Base-by-base conservation (phyloP, 352 stramenopile genomes). In the Globisporangium alternatum region DNA sequence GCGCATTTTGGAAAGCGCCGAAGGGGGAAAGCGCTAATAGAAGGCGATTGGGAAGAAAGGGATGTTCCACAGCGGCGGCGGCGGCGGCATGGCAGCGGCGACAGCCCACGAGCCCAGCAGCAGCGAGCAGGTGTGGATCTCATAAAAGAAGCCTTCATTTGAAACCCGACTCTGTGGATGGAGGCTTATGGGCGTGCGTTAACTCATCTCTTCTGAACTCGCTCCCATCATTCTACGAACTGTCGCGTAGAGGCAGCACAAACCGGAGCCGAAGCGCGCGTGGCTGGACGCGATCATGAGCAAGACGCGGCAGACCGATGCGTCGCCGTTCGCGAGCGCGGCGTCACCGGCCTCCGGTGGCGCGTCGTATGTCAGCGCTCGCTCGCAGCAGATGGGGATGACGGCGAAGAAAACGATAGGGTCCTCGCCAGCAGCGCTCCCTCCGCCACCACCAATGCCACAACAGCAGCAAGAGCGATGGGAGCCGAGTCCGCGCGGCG, bases 271-370 rank as follows among this genome's bases (percentile, higher is more conserved):
- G 6, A 90, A 88, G 57, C 76, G 87, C 56, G 75, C 78, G 60
- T 90, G 83, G 83, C 74, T 92, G 51, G 72, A 87, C 68, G 83
- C 81, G 12, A 89, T 92, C 45, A 83, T 89, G 72, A 92, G 68
- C 76, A 86, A 87, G 64, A 68, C 74, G 21, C 77, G 79, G 22
- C 62, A 70, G 3, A 66, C 35, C 15, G 73, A 76, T 51, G 15
- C 41, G 47, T 37, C 65, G 10, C 65, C 52, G 7, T 56, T 60
- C 30, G 37, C 41, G 33, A 58, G 60, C 52, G 35, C 62, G 30
- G 17, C 61, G 33, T 63, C 68, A 54, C 60, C 55, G 2, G 41
- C 41, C 13, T 49, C 35, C 13, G 17, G 35, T 41, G 35, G 48
- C 25, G 39, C 25, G 17, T 39, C 51, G 28, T 61, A 49, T 17